Conservation (phyloP, 768 basidiomycete species). For the Candolleomyces eurysporus region DNA sequence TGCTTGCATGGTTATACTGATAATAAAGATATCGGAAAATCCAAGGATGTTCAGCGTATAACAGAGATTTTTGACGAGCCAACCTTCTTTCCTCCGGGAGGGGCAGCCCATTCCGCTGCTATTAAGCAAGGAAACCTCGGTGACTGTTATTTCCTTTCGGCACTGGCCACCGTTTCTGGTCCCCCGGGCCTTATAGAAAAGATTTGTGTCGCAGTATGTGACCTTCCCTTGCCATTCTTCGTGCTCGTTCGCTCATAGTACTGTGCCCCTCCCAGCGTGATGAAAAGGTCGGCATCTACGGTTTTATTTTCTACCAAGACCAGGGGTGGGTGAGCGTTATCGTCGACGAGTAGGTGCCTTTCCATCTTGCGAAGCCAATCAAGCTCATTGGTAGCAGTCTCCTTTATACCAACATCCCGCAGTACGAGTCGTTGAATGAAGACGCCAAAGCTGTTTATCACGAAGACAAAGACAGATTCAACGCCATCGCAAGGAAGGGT, state of each 20-base stretch:
- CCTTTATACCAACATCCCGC: slow-evolving; percentile 47
- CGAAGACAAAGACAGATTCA: slow-evolving; percentile 45
- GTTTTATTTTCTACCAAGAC: slow-evolving; percentile 57
- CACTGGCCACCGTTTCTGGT: slow-evolving; percentile 49
- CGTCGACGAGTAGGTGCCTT: slow-evolving; percentile 50
- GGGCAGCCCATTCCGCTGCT: slow-evolving; percentile 39
- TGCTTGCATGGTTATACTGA: slow-evolving; percentile 37
- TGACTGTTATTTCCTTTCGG: slow-evolving; percentile 58
- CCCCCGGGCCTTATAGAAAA: slow-evolving; percentile 48
- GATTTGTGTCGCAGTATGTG: slow-evolving; percentile 30
- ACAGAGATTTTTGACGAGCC: slow-evolving; percentile 54
- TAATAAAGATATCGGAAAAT: slow-evolving; percentile 5
- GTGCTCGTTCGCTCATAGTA: not conserved
- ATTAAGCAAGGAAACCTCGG: slow-evolving; percentile 50
- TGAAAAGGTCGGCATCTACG: slow-evolving; percentile 54
- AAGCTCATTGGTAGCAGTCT: slow-evolving; percentile 27
- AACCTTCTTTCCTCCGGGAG: slow-evolving; percentile 45
- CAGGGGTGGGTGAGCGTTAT: slow-evolving; percentile 50
- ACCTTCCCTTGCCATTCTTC: not conserved
- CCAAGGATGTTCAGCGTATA: slow-evolving; percentile 28
- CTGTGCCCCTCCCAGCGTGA: not conserved
- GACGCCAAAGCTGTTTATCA: slow-evolving; percentile 47
- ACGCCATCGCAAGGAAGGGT: slow-evolving; percentile 44
- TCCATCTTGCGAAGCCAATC: not conserved
- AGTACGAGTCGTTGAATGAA: slow-evolving; percentile 44